Conservation (phyloP, 257 asterid species). For the Solanum lignicaule region DNA sequence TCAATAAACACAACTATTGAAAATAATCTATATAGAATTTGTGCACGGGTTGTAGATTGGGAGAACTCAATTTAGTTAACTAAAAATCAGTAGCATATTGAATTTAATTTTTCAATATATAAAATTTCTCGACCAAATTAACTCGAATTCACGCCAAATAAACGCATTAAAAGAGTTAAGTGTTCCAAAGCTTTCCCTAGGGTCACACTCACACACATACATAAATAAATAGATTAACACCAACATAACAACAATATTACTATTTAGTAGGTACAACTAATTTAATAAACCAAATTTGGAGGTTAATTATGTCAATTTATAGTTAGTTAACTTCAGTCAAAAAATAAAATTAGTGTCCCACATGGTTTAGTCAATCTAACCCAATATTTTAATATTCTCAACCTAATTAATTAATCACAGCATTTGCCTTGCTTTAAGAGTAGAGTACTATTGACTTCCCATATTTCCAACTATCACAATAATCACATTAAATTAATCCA, state of each 20-base stretch:
- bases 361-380: conserved; percentile 13
- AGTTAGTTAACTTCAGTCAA: conserved; percentile 3
- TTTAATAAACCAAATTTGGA: not conserved
- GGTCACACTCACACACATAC: not conserved
- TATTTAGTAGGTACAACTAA: not conserved
- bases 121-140: not conserved
- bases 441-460: conserved; percentile 43
- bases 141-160: not conserved
- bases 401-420: not conserved
- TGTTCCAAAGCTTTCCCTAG: not conserved
- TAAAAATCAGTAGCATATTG: not conserved
- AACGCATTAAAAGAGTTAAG: not conserved
- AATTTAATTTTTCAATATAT: not conserved
- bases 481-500: conserved; percentile 18
- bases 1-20: not conserved
- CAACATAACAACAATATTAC: not conserved
- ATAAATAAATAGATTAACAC: not conserved
- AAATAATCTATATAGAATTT: not conserved
- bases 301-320: conserved; percentile 2
- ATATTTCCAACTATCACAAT: conserved; percentile 19
- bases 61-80: not conserved
- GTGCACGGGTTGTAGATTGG: not conserved
- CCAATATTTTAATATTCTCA: not conserved
- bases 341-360: not conserved
- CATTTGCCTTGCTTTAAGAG: conserved; percentile 40